Base-by-base conservation (phyloP, 768 basidiomycete species). In the Podaxis pistillaris region DNA sequence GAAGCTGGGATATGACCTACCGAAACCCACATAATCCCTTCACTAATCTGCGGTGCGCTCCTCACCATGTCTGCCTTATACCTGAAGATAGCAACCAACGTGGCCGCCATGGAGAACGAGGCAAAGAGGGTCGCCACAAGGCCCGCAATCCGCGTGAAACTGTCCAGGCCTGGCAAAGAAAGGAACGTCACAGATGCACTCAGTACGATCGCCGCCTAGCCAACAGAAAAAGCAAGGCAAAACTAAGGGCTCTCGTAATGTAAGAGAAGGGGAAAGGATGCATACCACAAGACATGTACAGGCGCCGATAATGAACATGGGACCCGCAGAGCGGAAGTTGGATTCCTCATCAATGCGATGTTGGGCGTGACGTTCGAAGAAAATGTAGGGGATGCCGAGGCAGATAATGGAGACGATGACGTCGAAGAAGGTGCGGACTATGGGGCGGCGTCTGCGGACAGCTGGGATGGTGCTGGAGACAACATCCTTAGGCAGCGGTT, bases 131-230 rank as follows among this genome's bases (percentile, higher is more conserved):
- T 83, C 36, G 89, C 85, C 13, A 90, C 77, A 66, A 93, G 80
- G 36, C 85, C 87, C 24, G 86, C 83, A 53, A 86, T 78, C 60
- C 90, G 83, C 60, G 87, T 76, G 64, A 87, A 65, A 63, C 77
- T 81, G 71, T 88, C 87, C 73, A 94, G 67, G 41, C 87, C 89
- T 67, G 92, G 91, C 58, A 94, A 81, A 56, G 89, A 84, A 70
- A 94, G 82, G 75, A 93, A 87, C 28, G 90, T 92, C 61, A 92
- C 88, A 44, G 91, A 90, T 36, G 90, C 88, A 67, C 92, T 92
- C 62, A 93, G 77, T 24, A 93, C 81, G 62, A 93, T 81, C 30
- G 91, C 91, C 68, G 91, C 90, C 91, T 93, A 72, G 53, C 65
- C 47, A 63, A 58, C 47, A 50, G 36, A 63, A 41, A 59, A 65